Base-by-base conservation (phyloP, 116 monocot species). In the Iris pallida region DNA sequence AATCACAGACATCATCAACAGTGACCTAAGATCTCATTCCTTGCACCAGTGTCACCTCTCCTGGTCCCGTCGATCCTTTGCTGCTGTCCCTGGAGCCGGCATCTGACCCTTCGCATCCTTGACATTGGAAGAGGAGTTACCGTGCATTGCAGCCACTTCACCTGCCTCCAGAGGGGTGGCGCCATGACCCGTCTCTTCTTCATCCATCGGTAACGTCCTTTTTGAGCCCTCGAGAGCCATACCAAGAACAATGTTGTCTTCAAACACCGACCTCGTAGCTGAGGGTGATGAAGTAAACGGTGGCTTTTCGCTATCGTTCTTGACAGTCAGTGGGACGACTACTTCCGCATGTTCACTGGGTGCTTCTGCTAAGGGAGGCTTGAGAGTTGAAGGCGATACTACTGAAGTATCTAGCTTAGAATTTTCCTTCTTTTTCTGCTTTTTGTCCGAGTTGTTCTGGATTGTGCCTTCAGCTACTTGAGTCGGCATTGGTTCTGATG, bases 211-310 rank as follows among this genome's bases (percentile, higher is more conserved):
- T 17, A 93, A 78, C 6, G 89, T 93, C 59, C 90, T 76, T 60
- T 93, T 93, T 2, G 90, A 81, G 2, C 93, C 93, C 42, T 90
- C 87, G 7, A 93, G 79, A 20, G 84, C 93, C 6, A 93, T 71
- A 13, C 79, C 90, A 8, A 93, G 78, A 11, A 93, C 93, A 17
- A 93, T 82, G 47, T 93, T 89, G 12, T 87, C 86, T 68, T 85
- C 87, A 53, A 82, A 74, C 8, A 52, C 62, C 8, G 86, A 53
- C 65, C 72, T 83, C 1, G 69, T 44, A 61, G 8, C 30, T 56
- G 72, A 46, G 4, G 64, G 41, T 4, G 54, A 65, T 3, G 60
- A 3, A 46, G 51, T 59, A 16, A 55, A 59, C 2, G 58, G 65
- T 5, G 55, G 64, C 43, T 56, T 72, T 16, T 86, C 86, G 12